Evolutionary conservation across 352 stramenopile genomes (phyloP), one percentile per base, ranked within the genome.

Genomic region (Heterotrichella gracilis): DNA sequence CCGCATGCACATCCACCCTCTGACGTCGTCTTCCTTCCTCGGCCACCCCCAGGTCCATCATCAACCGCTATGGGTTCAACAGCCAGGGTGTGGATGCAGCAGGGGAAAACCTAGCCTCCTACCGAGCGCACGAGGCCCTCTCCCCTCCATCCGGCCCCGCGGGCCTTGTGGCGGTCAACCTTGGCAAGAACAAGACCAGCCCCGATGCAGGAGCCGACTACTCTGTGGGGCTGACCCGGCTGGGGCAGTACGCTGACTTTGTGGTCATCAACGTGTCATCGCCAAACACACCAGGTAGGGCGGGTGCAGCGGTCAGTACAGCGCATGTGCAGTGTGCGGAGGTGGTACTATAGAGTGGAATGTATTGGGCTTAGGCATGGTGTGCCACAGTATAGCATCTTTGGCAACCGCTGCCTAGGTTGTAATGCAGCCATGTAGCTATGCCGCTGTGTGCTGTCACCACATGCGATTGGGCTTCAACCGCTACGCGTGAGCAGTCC

Each of bases 11-110:
- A n/a, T n/a, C n/a, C n/a, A n/a, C n/a, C n/a, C n/a, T n/a, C n/a
- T n/a, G n/a, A n/a, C n/a, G n/a, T n/a, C n/a, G n/a, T n/a, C n/a
- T n/a, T n/a, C n/a, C n/a, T n/a, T n/a, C n/a, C n/a, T n/a, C n/a
- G n/a, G n/a, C n/a, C n/a, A n/a, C n/a, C n/a, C n/a, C n/a, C 76
- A 73, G 78, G 19, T 90, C 79, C 2, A 85, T 98, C 24, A 95
- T 98, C 76, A 98, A 98, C 75, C 82, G 89, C 70, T 96, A 95
- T 78, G 91, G 89, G 39, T 97, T 97, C 77, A 97, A 97, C 81
- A 93, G 82, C 73, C 75, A 87, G 22, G 90, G 90, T 0, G 71
- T 90, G 1, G 80, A 85, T 17, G 74, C 73, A 14, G 88, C 94
- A 0, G 73, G 79, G n/a, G 72, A 77, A 67, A 70, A 3, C 24